phyloP scores from a whole-genome alignment of 768 basidiomycete species.

The Suillus occidentalis region DNA sequence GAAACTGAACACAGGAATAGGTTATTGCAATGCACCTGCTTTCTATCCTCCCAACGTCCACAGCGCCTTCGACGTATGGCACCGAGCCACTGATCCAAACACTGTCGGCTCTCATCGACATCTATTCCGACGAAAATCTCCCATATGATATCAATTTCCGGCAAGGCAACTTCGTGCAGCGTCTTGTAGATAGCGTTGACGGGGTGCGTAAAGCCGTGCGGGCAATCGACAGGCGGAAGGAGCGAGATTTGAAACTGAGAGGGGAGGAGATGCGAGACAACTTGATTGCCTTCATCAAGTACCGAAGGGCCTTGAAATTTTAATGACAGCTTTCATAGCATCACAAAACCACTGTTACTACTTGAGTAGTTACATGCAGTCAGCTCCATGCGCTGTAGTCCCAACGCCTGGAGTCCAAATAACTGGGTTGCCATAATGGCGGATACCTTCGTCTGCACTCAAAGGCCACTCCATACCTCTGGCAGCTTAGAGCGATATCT shows the following conservation, averaged over 20 bases:
- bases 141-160: constrained; percentile 84
- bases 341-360: not conserved
- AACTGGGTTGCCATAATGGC: not conserved
- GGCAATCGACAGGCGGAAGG: constrained; percentile 65
- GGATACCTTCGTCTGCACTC: constrained; percentile 9
- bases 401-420: constrained; percentile 2
- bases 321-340: not conserved
- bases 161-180: constrained; percentile 54
- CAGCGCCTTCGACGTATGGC: constrained; percentile 40
- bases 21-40: constrained; percentile 65
- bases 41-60: constrained; percentile 53
- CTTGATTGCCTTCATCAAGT: constrained; percentile 71
- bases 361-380: not conserved
- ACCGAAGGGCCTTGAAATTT: constrained; percentile 57
- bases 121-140: constrained; percentile 84
- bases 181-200: constrained; percentile 59
- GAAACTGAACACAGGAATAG: constrained; percentile 32
- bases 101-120: constrained; percentile 83
- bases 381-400: not conserved
- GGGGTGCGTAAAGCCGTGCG: constrained; percentile 61
- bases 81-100: constrained; percentile 77
- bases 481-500: constrained; percentile 6
- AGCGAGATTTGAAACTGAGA: constrained; percentile 60
- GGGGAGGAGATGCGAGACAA: constrained; percentile 81
- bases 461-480: not conserved